Base-by-base conservation (phyloP, 2,329 filamentous ascomycete genomes). In the Talaromyces pinophilus region DNA sequence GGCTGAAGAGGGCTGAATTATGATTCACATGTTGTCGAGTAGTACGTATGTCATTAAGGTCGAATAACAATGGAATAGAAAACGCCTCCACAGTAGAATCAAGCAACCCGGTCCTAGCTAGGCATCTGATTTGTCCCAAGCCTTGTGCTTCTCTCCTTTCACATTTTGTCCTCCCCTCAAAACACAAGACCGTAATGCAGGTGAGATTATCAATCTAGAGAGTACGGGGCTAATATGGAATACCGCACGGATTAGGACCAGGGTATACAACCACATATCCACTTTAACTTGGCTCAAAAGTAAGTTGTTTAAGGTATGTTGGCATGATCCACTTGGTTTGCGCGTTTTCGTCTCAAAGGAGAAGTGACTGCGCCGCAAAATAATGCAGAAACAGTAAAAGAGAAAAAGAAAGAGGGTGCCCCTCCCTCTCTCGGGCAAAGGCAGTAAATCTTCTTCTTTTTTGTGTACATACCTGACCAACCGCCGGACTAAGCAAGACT, bases 321-420 rank as follows among this genome's bases (percentile, higher is more conserved):
- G 62, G 52, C 15, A 33, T 35, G 42, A 59, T 64, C 62, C 62
- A 64, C 62, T 38, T 57, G 30, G 40, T 46, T 57, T 57, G 44
- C 62, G 62, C 52, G 62, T 52, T 57, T 40, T 57, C 38, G 40
- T 42, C 62, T 57, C 13, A 19, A 64, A 59, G 25, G 35, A 64
- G 62, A 48, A 64, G 13, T 62, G 54, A 59, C 65, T 63, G 65
- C 61, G 65, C 65, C 65, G 65, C 65, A 67, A 67, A 63, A 48
- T 25, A 28, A 64, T 59, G 52, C 62, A 64, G 38, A 63, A 33
- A 57, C 33, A 57, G 19, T 60, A 60, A 60, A 35, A 57, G 40
- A 30, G 19, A 63, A 63, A 63, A 28, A 42, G 40, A 63, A 40
- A 48, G 35, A 54, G 59, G 50, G 48, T 15, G 28, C 33, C 64